These are phyloP conservation scores for Leishmania major DNA, from an alignment of 208 protist species.

Conservation along the genomic window DNA sequence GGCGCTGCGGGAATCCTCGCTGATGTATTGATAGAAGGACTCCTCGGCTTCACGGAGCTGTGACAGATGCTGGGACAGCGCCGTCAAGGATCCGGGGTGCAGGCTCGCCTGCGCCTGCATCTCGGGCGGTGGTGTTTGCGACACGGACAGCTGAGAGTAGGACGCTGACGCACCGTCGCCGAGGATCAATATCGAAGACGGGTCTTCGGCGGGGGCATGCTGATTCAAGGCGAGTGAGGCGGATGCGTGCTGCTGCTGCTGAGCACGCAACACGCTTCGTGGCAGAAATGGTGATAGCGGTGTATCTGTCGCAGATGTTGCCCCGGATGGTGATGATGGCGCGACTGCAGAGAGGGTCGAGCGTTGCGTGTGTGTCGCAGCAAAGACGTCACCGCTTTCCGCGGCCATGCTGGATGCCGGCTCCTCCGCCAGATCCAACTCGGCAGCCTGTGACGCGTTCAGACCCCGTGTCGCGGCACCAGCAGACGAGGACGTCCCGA, in stretches of 20 bases:
- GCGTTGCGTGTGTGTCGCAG: slow-evolving; percentile 18
- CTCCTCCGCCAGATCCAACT: slow-evolving; percentile 11
- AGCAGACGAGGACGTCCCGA: not conserved
- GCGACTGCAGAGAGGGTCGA: not conserved
- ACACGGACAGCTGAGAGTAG: slow-evolving; percentile 6
- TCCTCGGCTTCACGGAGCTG: slow-evolving; percentile 44
- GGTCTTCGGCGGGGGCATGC: not conserved
- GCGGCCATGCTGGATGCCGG: not conserved
- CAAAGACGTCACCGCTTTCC: not conserved
- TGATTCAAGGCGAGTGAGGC: not conserved
- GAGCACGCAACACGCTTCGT: slow-evolving; percentile 22
- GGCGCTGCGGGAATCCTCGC: slow-evolving; percentile 51
- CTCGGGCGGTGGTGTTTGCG: slow-evolving; percentile 16
- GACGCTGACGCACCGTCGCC: not conserved
- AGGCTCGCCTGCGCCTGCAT: not conserved
- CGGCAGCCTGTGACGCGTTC: not conserved
- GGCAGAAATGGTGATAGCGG: slow-evolving; percentile 40
- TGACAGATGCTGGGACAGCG: slow-evolving; percentile 38
- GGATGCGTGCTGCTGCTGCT: slow-evolving; percentile 10
- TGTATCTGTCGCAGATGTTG: not conserved
- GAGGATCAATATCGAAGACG: not conserved
- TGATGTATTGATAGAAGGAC: slow-evolving; percentile 68
- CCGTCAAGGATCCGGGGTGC: not conserved
- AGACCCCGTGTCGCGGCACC: not conserved
- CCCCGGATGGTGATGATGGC: slow-evolving; percentile 10